A percentile compares a stretch with the other conserved stretches of the same genome.
phyloP scores from a whole-genome alignment of 2,329 filamentous ascomycete genomes.

The Zymoseptoria pseudotritici region DNA sequence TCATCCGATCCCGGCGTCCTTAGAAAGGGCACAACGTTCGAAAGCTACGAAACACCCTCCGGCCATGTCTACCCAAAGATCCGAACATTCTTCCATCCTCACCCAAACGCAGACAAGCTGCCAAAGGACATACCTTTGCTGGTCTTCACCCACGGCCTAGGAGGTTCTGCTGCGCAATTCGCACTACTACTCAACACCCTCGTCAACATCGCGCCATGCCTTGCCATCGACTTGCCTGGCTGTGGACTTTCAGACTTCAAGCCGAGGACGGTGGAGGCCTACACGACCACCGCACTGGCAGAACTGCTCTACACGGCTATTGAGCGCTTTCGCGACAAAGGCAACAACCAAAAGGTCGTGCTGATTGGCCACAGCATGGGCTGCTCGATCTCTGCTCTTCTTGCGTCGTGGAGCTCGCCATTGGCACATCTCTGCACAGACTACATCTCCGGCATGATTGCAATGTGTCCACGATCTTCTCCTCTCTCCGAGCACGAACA shows the following conservation, averaged over 20 bases:
- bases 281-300: conserved; percentile 66
- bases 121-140: conserved; percentile 70
- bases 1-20: conserved; percentile 70
- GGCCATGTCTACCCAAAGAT: conserved; percentile 64
- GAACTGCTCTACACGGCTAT: conserved; percentile 71
- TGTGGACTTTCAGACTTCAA: conserved; percentile 74
- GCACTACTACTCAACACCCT: conserved; percentile 72
- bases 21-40: conserved; percentile 64
- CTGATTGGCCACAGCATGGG: conserved; percentile 89
- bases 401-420: conserved; percentile 56
- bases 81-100: conserved; percentile 74
- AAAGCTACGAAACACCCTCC: conserved; percentile 63
- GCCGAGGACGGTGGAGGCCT: conserved; percentile 66
- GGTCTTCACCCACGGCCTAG: conserved; percentile 87
- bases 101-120: conserved; percentile 75
- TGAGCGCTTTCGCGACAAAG: conserved; percentile 60
- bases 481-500: conserved; percentile 38
- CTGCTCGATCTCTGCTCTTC: conserved; percentile 64
- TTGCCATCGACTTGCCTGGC: conserved; percentile 84
- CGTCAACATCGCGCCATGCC: conserved; percentile 72
- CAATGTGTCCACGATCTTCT: conserved; percentile 68
- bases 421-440: conserved; percentile 44
- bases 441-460: conserved; percentile 67
- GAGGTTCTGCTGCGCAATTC: conserved; percentile 88
- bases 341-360: conserved; percentile 61